Base-by-base conservation (phyloP, 2,329 filamentous ascomycete genomes). In the Leptodontidium sp. region DNA sequence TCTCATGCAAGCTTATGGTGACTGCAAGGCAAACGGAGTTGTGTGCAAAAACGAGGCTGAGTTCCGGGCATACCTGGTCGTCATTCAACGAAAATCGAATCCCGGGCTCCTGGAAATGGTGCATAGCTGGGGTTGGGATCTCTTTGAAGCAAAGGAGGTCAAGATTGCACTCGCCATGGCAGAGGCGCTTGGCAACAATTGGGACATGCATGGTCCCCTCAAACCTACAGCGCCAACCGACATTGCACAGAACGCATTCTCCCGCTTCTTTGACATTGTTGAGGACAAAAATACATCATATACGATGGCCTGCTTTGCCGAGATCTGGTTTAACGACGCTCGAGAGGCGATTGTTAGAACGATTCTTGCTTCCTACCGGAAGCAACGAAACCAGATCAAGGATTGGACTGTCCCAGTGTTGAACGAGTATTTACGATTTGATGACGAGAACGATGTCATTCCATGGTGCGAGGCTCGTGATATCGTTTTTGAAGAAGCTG, bases 261-360 rank as follows among this genome's bases (percentile, higher is more conserved):
- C 82, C 29, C 83, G 85, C 21, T 90, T 86, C 76, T 90, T 91
- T 75, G 82, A 84, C 29, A 88, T 91, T 59, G 81, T 91, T 35
- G 82, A 87, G 71, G 83, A 85, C 50, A 80, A 82, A 0, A 79
- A 81, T 17, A 85, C 90, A 2, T 91, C 89, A 0, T 91, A 91
- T 75, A 90, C 88, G 0, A 90, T 91, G 87, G 89, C 88, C 15
- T 91, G 89, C 73, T 86, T 91, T 69, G 88, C 88, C 7, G 89
- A 91, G 74, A 86, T 89, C n/a, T 88, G 90, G 74, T 90, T 91
- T 68, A 86, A 87, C 50, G 82, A 84, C 45, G 80, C 91, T 40
- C 87, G 89, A 50, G 86, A 87, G 65, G 83, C 84, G 14, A 85
- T 90, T 17, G 77, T 91, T 21, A 83, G 84, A 65, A 84, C 85